A percentile compares a stretch with the other conserved stretches of the same genome.
Conservation (phyloP, 257 asterid species). For the Capsicum rhomboideum region DNA sequence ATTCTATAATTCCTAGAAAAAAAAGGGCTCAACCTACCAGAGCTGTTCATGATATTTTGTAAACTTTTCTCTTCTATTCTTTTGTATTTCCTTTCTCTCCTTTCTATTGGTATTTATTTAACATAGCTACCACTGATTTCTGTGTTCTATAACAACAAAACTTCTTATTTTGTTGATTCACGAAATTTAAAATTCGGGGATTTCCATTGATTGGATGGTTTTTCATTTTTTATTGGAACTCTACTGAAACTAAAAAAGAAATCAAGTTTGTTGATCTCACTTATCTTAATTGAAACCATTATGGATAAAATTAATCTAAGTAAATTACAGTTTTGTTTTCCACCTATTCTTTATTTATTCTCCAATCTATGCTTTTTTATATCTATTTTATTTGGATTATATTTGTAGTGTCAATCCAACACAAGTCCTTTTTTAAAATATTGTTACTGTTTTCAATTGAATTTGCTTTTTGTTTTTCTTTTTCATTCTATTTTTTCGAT, state of each 20-base stretch:
- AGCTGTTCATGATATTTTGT: neutral
- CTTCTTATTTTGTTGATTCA: neutral
- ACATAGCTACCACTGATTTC: neutral
- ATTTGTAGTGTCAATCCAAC: neutral
- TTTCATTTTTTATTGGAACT: too few relatives aligned
- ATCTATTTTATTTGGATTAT: too few relatives aligned
- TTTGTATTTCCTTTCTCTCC: neutral
- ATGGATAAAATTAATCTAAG: too few relatives aligned
- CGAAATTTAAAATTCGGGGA: too few relatives aligned
- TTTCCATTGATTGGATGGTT: too few relatives aligned
- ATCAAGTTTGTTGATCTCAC: too few relatives aligned
- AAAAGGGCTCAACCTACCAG: neutral
- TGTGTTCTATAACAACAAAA: neutral
- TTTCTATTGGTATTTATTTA: neutral
- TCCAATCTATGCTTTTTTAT: too few relatives aligned
- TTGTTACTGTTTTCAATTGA: neutral
- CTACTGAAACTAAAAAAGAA: too few relatives aligned
- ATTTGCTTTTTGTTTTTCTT: neutral
- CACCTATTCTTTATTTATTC: too few relatives aligned
- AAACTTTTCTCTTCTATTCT: neutral
- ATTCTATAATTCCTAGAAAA: neutral
- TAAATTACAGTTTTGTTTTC: too few relatives aligned
- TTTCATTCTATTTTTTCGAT: neutral
- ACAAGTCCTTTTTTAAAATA: neutral
- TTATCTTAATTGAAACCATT: too few relatives aligned